Percentiles rank a stretch among this genome's conserved stretches.
Conservation (phyloP, 2,329 filamentous ascomycete species). For the Penicillium aurantiogriseum region DNA sequence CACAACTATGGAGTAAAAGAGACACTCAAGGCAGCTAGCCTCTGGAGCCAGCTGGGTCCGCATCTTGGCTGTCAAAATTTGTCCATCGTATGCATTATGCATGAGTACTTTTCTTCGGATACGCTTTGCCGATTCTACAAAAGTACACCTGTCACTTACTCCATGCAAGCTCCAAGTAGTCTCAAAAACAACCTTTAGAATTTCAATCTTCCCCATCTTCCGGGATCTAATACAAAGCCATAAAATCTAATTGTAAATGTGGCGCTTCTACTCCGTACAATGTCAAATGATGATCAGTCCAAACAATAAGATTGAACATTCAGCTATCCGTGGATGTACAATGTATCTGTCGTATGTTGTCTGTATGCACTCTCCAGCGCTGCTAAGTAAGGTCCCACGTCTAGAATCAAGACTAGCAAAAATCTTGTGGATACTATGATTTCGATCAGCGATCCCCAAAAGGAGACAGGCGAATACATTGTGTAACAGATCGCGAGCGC, state of each 20-base stretch:
- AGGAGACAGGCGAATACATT: neutral
- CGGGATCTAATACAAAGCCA: neutral
- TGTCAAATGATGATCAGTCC: neutral
- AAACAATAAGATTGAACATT: neutral
- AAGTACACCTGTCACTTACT: slow-evolving; percentile 5
- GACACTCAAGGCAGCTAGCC: neutral
- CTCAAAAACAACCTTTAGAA: neutral
- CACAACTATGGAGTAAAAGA: slow-evolving; percentile 1
- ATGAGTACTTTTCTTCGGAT: neutral
- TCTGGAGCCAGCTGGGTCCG: neutral
- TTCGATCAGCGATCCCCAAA: neutral
- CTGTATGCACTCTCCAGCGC: neutral
- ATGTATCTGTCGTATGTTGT: neutral
- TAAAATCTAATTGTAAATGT: slow-evolving; percentile 1
- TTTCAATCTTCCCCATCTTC: neutral
- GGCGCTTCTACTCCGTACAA: neutral
- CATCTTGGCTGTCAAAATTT: neutral
- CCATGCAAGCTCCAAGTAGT: neutral
- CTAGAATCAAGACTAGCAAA: neutral
- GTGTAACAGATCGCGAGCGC: neutral
- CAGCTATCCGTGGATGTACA: neutral
- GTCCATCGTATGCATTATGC: neutral
- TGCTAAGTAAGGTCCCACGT: neutral
- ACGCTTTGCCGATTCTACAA: neutral
- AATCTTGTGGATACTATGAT: neutral